These are phyloP conservation scores for Saitozyma sp. DNA, from an alignment of 768 basidiomycete species.

Conservation along the genomic window DNA sequence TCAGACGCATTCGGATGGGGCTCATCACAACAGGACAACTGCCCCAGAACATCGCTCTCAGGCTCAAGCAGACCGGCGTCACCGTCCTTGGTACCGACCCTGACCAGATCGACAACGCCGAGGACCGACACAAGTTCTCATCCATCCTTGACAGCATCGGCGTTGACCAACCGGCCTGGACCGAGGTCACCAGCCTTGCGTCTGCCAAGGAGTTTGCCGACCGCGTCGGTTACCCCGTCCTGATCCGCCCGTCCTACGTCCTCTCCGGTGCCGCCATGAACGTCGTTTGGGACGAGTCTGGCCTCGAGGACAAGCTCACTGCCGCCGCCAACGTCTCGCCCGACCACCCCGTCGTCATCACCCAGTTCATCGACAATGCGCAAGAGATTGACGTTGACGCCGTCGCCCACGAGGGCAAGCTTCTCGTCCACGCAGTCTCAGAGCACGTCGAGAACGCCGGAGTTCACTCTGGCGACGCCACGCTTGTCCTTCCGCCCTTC, in stretches of 20 bases:
- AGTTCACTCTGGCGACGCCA: conserved; percentile 98
- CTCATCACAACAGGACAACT: conserved; percentile 70
- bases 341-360: conserved; percentile 94
- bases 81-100: conserved; percentile 97
- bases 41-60: conserved; percentile 96
- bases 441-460: conserved; percentile 99
- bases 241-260: conserved; percentile 97
- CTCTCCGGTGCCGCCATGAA: conserved; percentile 99
- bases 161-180: conserved; percentile 96
- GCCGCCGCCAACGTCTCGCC: conserved; percentile 95
- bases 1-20: not conserved
- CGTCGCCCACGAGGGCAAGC: conserved; percentile 86
- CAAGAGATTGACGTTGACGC: conserved; percentile 99
- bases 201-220: conserved; percentile 88
- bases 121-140: conserved; percentile 99
- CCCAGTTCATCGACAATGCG: conserved; percentile 96
- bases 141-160: conserved; percentile 90
- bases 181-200: conserved; percentile 81
- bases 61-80: conserved; percentile 84
- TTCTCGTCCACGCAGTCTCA: conserved; percentile 91
- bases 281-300: conserved; percentile 87
- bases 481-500: conserved; percentile 92
- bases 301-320: conserved; percentile 89
- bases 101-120: conserved; percentile 89
- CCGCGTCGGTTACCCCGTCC: conserved; percentile 89